A percentile compares a stretch with the other conserved stretches of the same genome.
Evolutionary conservation across 805 yeast genomes (phyloP).

Genomic region (Metschnikowia peoriensis): DNA sequence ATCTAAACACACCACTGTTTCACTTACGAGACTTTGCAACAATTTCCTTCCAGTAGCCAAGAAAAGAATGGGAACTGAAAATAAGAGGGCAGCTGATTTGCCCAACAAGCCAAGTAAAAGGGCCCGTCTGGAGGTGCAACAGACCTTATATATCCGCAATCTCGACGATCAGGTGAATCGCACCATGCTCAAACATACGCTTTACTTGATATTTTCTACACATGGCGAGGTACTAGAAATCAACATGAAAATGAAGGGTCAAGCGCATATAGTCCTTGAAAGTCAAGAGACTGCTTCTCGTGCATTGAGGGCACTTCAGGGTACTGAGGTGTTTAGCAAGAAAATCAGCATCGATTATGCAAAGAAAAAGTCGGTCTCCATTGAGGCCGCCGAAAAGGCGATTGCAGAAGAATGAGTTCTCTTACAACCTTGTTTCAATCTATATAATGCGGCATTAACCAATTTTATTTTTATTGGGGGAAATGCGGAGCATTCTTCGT

Average conservation of each 20-base stretch:
- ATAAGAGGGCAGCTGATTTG: constrained; percentile 3
- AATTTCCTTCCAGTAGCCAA: neutral
- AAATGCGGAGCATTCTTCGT: neutral
- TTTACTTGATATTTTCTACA: constrained; percentile 58
- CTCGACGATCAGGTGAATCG: constrained; percentile 55
- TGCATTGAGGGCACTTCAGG: constrained; percentile 50
- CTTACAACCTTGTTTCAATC: neutral
- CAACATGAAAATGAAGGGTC: constrained; percentile 54
- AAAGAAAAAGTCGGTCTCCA: constrained; percentile 24
- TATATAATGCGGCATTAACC: neutral
- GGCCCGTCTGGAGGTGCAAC: constrained; percentile 20
- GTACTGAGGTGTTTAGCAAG: constrained; percentile 53
- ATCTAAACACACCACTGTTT: neutral
- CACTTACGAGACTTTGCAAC: neutral
- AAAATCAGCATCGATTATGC: constrained; percentile 39
- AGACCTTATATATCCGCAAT: constrained; percentile 59
- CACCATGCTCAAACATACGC: constrained; percentile 45
- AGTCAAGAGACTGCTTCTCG: constrained; percentile 48
- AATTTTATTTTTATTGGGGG: neutral
- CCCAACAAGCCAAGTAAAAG: constrained; percentile 7
- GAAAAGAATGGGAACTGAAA: constrained; percentile 2
- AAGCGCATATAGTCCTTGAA: constrained; percentile 60
- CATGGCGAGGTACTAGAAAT: constrained; percentile 66
- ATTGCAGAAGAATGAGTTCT: constrained; percentile 8
- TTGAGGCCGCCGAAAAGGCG: constrained; percentile 17